Conservation (phyloP, 2,329 filamentous ascomycete species). For the Scedosporium aurantiacum region DNA sequence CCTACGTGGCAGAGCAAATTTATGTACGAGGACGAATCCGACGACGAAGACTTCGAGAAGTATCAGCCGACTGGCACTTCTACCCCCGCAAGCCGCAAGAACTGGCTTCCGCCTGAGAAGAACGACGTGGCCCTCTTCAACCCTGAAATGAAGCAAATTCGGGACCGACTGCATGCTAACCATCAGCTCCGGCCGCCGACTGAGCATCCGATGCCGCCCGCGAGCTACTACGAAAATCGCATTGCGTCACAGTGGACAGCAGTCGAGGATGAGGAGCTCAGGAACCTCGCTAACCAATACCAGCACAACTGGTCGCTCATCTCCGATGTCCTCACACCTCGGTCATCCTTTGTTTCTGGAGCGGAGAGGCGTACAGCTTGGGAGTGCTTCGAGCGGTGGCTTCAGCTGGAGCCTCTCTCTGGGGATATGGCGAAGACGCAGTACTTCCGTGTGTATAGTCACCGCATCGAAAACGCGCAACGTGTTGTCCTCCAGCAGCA, state of each 20-base stretch:
- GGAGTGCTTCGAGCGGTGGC: conserved; percentile 98
- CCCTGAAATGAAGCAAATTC: conserved; percentile 76
- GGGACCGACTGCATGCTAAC: conserved; percentile 79
- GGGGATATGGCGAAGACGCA: conserved; percentile 90
- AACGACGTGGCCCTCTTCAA: conserved; percentile 78
- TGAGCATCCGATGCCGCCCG: conserved; percentile 81
- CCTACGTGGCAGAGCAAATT: conserved; percentile 73
- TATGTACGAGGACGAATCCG: conserved; percentile 62
- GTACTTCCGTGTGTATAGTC: conserved; percentile 71
- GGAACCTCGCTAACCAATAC: conserved; percentile 76
- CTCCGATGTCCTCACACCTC: conserved; percentile 63
- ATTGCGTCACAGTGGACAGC: conserved; percentile 84
- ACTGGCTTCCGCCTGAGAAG: conserved; percentile 54
- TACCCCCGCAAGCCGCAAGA: conserved; percentile 12
- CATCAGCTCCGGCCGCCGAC: conserved; percentile 90
- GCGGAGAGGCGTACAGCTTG: conserved; percentile 86
- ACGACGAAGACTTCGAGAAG: conserved; percentile 29
- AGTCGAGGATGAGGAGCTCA: conserved; percentile 82
- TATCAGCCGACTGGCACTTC: background rate
- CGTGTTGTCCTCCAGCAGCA: conserved; percentile 42
- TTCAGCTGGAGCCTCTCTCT: conserved; percentile 79
- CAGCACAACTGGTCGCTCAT: conserved; percentile 98
- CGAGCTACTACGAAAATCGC: conserved; percentile 81
- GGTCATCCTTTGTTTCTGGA: conserved; percentile 70
- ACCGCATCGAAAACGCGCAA: conserved; percentile 49